Conservation (phyloP, 768 basidiomycete genomes). For the Tylopilus sp. region DNA sequence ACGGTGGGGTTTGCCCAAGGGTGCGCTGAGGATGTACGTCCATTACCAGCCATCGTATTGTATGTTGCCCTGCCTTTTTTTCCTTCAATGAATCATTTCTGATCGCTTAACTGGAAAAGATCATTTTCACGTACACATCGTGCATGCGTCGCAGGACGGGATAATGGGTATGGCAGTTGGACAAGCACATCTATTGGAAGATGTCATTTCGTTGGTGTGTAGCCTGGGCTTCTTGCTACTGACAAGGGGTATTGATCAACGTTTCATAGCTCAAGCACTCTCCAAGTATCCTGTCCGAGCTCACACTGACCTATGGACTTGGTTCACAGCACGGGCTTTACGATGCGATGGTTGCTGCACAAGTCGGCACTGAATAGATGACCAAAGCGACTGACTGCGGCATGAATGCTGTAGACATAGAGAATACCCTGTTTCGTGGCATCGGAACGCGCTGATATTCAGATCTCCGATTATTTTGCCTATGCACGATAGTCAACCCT, state of each 20-base stretch:
- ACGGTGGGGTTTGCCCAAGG: conserved; percentile 62
- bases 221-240: not conserved
- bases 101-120: conserved; percentile 43
- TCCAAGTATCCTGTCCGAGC: conserved; percentile 54
- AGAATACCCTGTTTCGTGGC: too few species aligned
- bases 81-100: not conserved
- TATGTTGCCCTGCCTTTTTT: conserved; percentile 34
- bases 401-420: not conserved
- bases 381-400: too few species aligned
- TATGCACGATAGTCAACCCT: not conserved
- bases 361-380: conserved; percentile 7
- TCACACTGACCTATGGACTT: conserved; percentile 80
- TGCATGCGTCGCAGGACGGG: conserved; percentile 62
- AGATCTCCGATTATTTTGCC: too few species aligned
- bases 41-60: conserved; percentile 98
- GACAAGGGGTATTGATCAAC: not conserved
- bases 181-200: conserved; percentile 91
- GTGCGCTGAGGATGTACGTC: conserved; percentile 72
- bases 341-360: conserved; percentile 39
- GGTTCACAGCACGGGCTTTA: conserved; percentile 80
- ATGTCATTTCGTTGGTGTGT: conserved; percentile 80
- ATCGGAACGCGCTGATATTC: too few species aligned
- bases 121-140: conserved; percentile 93
- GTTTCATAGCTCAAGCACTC: not conserved
- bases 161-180: conserved; percentile 75